Evolutionary conservation across 148 eudicot genomes (phyloP).

Genomic region (Amaranthus cruentus): DNA sequence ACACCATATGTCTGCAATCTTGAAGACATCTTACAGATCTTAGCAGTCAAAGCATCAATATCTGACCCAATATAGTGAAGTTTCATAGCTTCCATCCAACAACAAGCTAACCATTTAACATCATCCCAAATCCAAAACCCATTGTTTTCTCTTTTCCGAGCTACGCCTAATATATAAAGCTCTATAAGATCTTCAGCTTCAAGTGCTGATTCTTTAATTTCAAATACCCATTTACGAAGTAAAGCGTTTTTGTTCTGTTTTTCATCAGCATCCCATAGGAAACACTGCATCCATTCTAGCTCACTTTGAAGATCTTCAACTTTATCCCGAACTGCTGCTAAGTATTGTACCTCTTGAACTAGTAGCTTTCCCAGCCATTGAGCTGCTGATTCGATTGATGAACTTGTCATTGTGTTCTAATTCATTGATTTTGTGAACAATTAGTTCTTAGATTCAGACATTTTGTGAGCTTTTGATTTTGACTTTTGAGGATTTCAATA

Average conservation of each 20-base stretch:
- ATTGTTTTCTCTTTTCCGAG: not conserved
- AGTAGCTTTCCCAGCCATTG: constrained; percentile 4
- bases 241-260: not conserved
- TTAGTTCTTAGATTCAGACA: too few species aligned
- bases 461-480: too few species aligned
- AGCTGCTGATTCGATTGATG: constrained; percentile 5
- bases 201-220: constrained; percentile 9
- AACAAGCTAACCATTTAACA: constrained; percentile 15
- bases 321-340: constrained; percentile 6
- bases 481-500: too few species aligned
- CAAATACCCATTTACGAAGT: constrained; percentile 13
- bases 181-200: constrained; percentile 20
- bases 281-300: constrained; percentile 26
- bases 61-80: constrained; percentile 5
- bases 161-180: constrained; percentile 6
- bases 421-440: too few species aligned
- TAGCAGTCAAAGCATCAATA: constrained; percentile 5
- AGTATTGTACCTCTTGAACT: constrained; percentile 2
- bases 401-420: constrained; percentile 11
- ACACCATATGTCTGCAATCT: constrained; percentile 22
- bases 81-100: not conserved
- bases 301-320: constrained; percentile 14
- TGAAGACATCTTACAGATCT: constrained; percentile 12
- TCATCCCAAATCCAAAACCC: not conserved
- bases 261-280: constrained; percentile 12